Percentiles rank a stretch among this genome's conserved stretches.
These are phyloP conservation scores for Dissophora ornata DNA, from an alignment of 192 early-diverging fungal species.

Conservation along the genomic window DNA sequence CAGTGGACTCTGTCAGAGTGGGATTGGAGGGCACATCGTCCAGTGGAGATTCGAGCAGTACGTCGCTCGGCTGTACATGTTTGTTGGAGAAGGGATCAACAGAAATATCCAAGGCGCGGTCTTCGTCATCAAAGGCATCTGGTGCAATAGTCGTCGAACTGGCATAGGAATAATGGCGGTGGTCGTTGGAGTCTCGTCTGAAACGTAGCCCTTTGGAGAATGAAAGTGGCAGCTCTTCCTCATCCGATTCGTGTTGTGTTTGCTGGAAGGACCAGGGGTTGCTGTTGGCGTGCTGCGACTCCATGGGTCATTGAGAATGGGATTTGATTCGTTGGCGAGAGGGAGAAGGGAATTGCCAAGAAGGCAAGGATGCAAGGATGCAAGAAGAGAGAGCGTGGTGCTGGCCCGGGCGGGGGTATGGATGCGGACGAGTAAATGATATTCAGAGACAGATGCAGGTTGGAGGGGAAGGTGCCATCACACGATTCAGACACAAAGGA, in stretches of 20 bases:
- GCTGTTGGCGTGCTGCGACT: not conserved
- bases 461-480: not conserved
- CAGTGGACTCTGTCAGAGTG: not conserved
- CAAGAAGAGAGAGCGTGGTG: not conserved
- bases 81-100: too few relatives aligned
- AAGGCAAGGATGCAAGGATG: not conserved
- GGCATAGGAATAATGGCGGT: slow-evolving; percentile 20
- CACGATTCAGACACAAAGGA: too few relatives aligned
- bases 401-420: too few relatives aligned
- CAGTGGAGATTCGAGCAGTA: not conserved
- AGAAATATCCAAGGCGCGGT: too few relatives aligned
- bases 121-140: slow-evolving; percentile 3
- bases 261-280: slow-evolving; percentile 44
- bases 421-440: too few relatives aligned
- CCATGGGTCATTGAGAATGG: slow-evolving; percentile 2
- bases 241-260: not conserved
- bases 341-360: not conserved
- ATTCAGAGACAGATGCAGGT: not conserved
- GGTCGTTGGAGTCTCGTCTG: slow-evolving; percentile 10
- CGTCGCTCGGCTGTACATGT: not conserved
- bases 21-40: too few relatives aligned
- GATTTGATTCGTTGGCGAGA: not conserved
- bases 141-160: slow-evolving; percentile 18
- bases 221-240: slow-evolving; percentile 4
- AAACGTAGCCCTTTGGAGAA: not conserved